phyloP scores from a whole-genome alignment of 2,329 filamentous ascomycete species.

The Phialophora macrospora region DNA sequence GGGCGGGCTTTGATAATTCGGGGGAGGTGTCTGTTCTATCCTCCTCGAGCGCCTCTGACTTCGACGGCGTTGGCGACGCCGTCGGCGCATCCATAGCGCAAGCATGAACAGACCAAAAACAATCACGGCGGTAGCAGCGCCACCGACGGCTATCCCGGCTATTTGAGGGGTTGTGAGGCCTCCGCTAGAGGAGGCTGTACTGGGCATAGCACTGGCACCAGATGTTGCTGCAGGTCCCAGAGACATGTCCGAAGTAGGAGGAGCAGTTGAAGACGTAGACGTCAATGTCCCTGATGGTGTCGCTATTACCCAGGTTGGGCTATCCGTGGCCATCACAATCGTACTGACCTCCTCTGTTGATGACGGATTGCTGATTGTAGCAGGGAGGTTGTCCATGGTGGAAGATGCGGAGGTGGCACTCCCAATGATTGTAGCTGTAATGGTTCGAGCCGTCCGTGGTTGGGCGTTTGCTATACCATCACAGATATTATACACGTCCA shows the following conservation, averaged over 20 bases:
- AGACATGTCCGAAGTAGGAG: constrained; percentile 35
- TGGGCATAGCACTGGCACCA: constrained; percentile 20
- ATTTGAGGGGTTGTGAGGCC: constrained; percentile 55
- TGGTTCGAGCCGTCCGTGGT: constrained; percentile 62
- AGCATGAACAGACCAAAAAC: constrained; percentile 52
- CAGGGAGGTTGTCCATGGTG: constrained; percentile 37
- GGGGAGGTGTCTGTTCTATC: constrained; percentile 45
- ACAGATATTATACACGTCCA: constrained; percentile 63
- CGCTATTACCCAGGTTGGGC: constrained; percentile 23
- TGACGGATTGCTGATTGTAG: constrained; percentile 28
- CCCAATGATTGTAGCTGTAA: constrained; percentile 62
- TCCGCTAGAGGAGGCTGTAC: constrained; percentile 2
- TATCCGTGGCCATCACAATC: constrained; percentile 32
- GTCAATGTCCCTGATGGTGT: constrained; percentile 14
- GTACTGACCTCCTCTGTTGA: constrained; percentile 33
- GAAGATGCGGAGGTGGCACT: constrained; percentile 47
- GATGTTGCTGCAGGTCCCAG: constrained; percentile 26
- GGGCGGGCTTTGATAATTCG: constrained; percentile 27
- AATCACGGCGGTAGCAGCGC: constrained; percentile 56
- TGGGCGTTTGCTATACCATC: constrained; percentile 55
- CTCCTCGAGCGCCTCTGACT: constrained; percentile 46
- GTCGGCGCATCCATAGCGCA: constrained; percentile 45
- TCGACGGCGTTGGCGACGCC: constrained; percentile 37
- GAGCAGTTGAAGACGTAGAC: constrained; percentile 23
- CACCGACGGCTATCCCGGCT: constrained; percentile 63